Evolutionary conservation across 2,329 filamentous ascomycete genomes (phyloP), one percentile per base, ranked within the genome.

Genomic region (Penicillium sp.): DNA sequence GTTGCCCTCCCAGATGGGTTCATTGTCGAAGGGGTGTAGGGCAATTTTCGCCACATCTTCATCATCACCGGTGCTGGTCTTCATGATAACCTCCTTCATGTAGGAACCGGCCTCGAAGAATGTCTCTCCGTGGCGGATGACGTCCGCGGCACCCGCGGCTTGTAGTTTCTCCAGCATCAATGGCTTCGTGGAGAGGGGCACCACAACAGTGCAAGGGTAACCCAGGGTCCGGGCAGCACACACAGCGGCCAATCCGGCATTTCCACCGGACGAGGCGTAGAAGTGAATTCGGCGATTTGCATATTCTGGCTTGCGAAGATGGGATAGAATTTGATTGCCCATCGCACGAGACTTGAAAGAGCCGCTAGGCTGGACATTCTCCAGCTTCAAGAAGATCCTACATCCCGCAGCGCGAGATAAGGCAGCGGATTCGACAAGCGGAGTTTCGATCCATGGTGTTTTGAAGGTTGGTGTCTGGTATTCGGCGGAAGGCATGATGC

Each of bases 321-420:
- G 72, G 2, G 80, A 78, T 52, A 87, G 80, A 71, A 92, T 87
- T 70, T 90, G 83, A 73, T 90, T 85, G 50, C 90, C 90, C 60
- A 93, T 85, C 29, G 89, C 90, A 63, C 75, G 83, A 47, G 90
- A 93, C 75, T 96, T 95, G 85, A 96, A 96, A 39, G 90, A 93
- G 62, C 90, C 90, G 23, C 88, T 89, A 4, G 91, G 92, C 70
- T 96, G 92, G 54, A 92, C 84, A 71, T 90, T 91, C 67, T 96
- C 91, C 61, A 95, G 85, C 75, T 96, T 96, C 68, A 96, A 86
- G 74, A 90, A 91, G 73, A 96, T 85, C 77, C 89, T 88, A 79
- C 89, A 93, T 74, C 89, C 90, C 63, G 88, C 88, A 61, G 82
- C 81, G 62, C 85, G 82, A 44, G 89, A 92, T 37, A 93, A 81